Evolutionary conservation across 1,284 basidiomycete species (phyloP), one percentile per base, ranked within the genome.

Genomic region (Cutaneotrichosporon cavernicola): DNA sequence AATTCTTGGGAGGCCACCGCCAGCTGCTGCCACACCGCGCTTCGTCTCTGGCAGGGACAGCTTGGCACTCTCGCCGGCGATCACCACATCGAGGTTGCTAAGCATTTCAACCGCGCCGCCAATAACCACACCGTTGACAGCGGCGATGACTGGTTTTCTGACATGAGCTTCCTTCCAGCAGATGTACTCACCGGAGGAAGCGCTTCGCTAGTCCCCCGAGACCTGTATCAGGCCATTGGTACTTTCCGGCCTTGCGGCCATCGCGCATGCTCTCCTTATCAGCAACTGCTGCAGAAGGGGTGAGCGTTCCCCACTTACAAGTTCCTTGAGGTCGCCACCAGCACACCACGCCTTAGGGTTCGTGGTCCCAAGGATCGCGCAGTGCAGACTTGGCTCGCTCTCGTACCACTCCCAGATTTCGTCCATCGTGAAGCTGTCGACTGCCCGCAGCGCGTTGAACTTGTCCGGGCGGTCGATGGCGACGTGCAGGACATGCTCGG

Each of bases 101-200:
- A 66, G 43, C 65, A 66, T 64, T 60, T 66, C 65, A n/a, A 64
- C 56, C 2, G 62, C 65, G 7, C 65, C 65, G n/a, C 65, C 65
- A 8, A 66, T 56, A 11, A 60, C 62, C 26, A 61, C 26, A 26
- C 65, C 65, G 40, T 51, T 32, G 1, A 66, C 31, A 0, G 65
- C 65, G 0, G 62, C 65, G 22, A 66, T 66, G 56, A 66, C 40
- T 13, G 65, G 65, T 32, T 66, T 66, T 9, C 60, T 58, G 49
- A 2, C 13, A 31, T 59, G 22, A 63, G 61, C 21, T 11, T 38
- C 34, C 10, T 31, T 8, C 1, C 26, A 16, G 10, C n/a, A 4
- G 7, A 36, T 14, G 30, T 36, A 47, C 58, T n/a, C 43, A 63
- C 62, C 32, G 16, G 1, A 61, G 31, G 5, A 16, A 34, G 22